phyloP scores from a whole-genome alignment of 805 yeast species.

The Phaffomyces antillensis region DNA sequence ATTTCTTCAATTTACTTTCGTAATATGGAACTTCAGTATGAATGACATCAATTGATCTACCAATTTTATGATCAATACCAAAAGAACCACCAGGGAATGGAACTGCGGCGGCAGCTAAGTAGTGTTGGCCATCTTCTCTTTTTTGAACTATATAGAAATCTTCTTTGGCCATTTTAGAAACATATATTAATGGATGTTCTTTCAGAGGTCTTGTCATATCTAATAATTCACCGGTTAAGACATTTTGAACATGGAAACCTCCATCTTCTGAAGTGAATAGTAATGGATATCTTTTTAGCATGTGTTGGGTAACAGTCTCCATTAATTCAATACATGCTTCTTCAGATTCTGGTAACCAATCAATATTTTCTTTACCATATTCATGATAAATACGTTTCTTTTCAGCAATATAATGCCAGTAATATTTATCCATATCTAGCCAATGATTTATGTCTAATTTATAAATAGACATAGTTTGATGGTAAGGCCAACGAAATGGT shows the following conservation, averaged over 20 bases:
- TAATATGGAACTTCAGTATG: slow-evolving; percentile 68
- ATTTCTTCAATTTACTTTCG: slow-evolving; percentile 51
- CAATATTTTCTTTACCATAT: slow-evolving; percentile 56
- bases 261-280: slow-evolving; percentile 43
- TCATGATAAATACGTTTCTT: slow-evolving; percentile 49
- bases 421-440: slow-evolving; percentile 76
- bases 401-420: slow-evolving; percentile 57
- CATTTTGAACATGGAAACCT: slow-evolving; percentile 52
- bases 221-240: slow-evolving; percentile 52
- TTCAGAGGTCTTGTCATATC: slow-evolving; percentile 55
- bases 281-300: slow-evolving; percentile 56
- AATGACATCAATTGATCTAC: slow-evolving; percentile 54
- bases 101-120: slow-evolving; percentile 66
- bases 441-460: slow-evolving; percentile 68
- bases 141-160: slow-evolving; percentile 62
- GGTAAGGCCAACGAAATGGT: slow-evolving; percentile 76
- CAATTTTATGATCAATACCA: slow-evolving; percentile 53
- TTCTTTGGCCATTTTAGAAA: slow-evolving; percentile 66
- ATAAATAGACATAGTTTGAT: slow-evolving; percentile 71
- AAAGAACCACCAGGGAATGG: slow-evolving; percentile 78
- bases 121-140: slow-evolving; percentile 50
- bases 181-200: slow-evolving; percentile 56
- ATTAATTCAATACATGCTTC: slow-evolving; percentile 57
- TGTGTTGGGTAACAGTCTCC: slow-evolving; percentile 54
- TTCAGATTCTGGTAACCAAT: slow-evolving; percentile 57